Conservation (phyloP, 495 filamentous ascomycete species). For the Aspergillus mulundensis region DNA sequence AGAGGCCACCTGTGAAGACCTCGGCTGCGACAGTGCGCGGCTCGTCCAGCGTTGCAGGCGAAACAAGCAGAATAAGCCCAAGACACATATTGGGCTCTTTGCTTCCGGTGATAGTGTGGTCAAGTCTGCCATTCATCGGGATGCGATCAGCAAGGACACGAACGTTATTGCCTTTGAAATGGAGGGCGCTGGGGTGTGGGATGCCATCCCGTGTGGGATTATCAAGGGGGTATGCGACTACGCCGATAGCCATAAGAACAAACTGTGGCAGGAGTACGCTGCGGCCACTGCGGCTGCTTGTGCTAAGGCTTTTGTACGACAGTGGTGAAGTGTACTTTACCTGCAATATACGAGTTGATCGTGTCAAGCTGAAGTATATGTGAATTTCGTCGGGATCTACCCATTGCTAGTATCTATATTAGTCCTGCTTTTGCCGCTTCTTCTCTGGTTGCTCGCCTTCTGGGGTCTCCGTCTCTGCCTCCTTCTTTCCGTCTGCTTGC, state of each 20-base stretch:
- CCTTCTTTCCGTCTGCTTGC: background rate
- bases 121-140: conserved; percentile 6
- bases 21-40: background rate
- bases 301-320: conserved; percentile 21
- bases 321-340: background rate
- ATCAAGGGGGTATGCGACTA: conserved; percentile 1
- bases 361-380: background rate
- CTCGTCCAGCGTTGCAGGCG: background rate
- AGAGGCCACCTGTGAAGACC: background rate
- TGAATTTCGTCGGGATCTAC: background rate
- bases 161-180: conserved; percentile 42
- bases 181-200: conserved; percentile 21
- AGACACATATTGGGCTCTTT: conserved; percentile 8
- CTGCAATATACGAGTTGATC: background rate
- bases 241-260: conserved; percentile 25
- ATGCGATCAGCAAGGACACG: conserved; percentile 13
- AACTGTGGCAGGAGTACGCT: conserved; percentile 31
- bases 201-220: background rate
- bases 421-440: conserved; percentile 4
- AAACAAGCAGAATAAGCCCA: conserved; percentile 19
- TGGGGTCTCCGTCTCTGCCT: background rate
- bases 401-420: background rate
- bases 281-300: conserved; percentile 28
- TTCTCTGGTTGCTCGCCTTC: conserved; percentile 1
- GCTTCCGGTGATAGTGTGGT: conserved; percentile 19